Evolutionary conservation across 1,284 basidiomycete genomes (phyloP).

Genomic region (Marasmius oreades): DNA sequence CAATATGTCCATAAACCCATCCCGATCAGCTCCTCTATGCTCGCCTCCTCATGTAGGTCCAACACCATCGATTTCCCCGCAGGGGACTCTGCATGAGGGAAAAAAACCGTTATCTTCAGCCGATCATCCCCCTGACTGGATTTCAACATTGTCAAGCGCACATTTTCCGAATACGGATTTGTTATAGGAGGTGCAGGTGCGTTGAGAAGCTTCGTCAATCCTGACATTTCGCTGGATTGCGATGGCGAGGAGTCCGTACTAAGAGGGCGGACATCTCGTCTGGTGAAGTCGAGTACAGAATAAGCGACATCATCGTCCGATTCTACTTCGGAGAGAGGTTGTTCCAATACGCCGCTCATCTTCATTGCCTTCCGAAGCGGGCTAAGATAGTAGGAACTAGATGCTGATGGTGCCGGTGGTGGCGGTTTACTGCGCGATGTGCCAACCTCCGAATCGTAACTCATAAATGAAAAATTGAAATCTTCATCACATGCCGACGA

Average conservation of each 20-base stretch:
- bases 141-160: neutral
- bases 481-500: neutral
- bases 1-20: conserved; percentile 10
- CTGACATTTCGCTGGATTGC: neutral
- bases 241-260: too few species aligned
- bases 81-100: conserved; percentile 3
- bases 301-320: neutral
- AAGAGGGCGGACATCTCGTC: neutral
- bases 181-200: neutral
- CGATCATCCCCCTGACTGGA: neutral
- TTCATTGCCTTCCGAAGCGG: conserved; percentile 6
- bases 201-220: neutral
- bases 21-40: conserved; percentile 5
- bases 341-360: conserved; percentile 2
- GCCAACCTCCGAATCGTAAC: neutral
- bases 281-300: neutral
- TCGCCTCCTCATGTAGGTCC: conserved; percentile 4
- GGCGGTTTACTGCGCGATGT: neutral
- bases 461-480: too few species aligned
- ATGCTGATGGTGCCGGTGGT: neutral
- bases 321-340: neutral
- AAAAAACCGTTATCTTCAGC: conserved; percentile 4
- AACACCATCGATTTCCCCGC: neutral
- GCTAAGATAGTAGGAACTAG: neutral
- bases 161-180: neutral